These are phyloP conservation scores for Pichia sorboxylosa DNA, from an alignment of 1,139 yeast genomes.

Conservation along the genomic window DNA sequence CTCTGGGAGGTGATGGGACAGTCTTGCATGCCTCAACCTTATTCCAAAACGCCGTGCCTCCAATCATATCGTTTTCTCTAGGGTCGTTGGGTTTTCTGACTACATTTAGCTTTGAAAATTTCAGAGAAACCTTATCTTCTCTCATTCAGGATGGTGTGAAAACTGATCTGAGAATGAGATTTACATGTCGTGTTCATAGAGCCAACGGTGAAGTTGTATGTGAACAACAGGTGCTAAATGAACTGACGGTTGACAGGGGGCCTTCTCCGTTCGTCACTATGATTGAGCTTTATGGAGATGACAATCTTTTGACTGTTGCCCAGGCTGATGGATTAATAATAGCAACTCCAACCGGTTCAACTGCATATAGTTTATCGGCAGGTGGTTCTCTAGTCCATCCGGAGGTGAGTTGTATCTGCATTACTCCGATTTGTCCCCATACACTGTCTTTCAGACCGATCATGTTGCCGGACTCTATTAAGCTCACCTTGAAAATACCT, in stretches of 20 bases:
- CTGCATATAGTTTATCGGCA: constrained; percentile 83
- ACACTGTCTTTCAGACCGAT: constrained; percentile 82
- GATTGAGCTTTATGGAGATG: constrained; percentile 75
- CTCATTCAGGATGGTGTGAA: constrained; percentile 60
- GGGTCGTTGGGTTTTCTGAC: constrained; percentile 80
- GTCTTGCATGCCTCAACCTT: constrained; percentile 69
- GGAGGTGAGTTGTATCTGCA: constrained; percentile 76
- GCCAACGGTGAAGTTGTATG: constrained; percentile 49
- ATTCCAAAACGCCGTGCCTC: constrained; percentile 76
- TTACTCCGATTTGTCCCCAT: constrained; percentile 90
- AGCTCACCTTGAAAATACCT: constrained; percentile 65
- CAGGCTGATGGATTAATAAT: constrained; percentile 85
- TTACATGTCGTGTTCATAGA: constrained; percentile 47
- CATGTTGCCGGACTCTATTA: constrained; percentile 76
- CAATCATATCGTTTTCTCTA: constrained; percentile 69
- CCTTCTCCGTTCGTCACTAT: constrained; percentile 81
- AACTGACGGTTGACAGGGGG: constrained; percentile 76
- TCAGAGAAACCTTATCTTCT: constrained; percentile 41
- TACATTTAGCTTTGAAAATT: constrained; percentile 62
- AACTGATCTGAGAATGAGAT: constrained; percentile 72
- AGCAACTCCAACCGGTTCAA: constrained; percentile 88
- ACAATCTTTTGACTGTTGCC: constrained; percentile 66
- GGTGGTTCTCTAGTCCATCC: constrained; percentile 90
- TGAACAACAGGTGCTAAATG: constrained; percentile 75
- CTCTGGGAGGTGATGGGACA: constrained; percentile 88